A percentile compares a stretch with the other conserved stretches of the same genome.
Conservation (phyloP, 1,284 basidiomycete genomes). For the Leccinum pachyderme region DNA sequence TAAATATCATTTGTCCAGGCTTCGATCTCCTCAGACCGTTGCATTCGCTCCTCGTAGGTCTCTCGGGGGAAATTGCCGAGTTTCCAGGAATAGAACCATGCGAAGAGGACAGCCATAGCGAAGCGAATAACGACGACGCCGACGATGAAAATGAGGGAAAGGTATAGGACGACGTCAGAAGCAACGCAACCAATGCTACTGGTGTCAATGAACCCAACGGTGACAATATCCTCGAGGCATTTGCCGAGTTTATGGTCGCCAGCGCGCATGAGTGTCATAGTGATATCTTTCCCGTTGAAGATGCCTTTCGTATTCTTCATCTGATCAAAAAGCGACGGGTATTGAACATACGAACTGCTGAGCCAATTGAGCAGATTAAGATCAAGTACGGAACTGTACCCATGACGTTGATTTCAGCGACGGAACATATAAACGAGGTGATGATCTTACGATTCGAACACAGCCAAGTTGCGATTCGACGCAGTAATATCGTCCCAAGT, state of each 20-base stretch:
- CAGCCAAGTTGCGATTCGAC: slow-evolving; percentile 75
- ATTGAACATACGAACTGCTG: slow-evolving; percentile 72
- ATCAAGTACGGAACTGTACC: slow-evolving; percentile 79
- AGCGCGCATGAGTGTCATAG: slow-evolving; percentile 74
- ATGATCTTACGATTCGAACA: slow-evolving; percentile 80
- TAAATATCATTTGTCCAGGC: slow-evolving; percentile 98
- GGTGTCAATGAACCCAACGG: slow-evolving; percentile 93
- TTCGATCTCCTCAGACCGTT: slow-evolving; percentile 89
- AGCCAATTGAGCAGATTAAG: slow-evolving; percentile 85
- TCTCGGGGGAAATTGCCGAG: slow-evolving; percentile 93
- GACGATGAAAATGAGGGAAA: slow-evolving; percentile 96
- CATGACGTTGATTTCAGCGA: slow-evolving; percentile 9
- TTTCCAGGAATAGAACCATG: slow-evolving; percentile 96
- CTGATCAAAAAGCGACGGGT: slow-evolving; percentile 80
- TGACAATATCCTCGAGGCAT: slow-evolving; percentile 85
- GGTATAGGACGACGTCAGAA: slow-evolving; percentile 90
- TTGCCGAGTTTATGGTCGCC: slow-evolving; percentile 65
- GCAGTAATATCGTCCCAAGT: slow-evolving; percentile 85
- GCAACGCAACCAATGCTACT: slow-evolving; percentile 95
- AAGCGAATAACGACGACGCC: slow-evolving; percentile 96
- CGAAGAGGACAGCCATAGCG: slow-evolving; percentile 93
- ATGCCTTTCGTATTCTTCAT: slow-evolving; percentile 71
- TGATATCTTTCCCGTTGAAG: slow-evolving; percentile 83
- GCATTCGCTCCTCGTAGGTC: slow-evolving; percentile 93
- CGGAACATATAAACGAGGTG: slow-evolving; percentile 1